Base-by-base conservation (phyloP, 2,329 filamentous ascomycete species). In the Botrytis fabae region DNA sequence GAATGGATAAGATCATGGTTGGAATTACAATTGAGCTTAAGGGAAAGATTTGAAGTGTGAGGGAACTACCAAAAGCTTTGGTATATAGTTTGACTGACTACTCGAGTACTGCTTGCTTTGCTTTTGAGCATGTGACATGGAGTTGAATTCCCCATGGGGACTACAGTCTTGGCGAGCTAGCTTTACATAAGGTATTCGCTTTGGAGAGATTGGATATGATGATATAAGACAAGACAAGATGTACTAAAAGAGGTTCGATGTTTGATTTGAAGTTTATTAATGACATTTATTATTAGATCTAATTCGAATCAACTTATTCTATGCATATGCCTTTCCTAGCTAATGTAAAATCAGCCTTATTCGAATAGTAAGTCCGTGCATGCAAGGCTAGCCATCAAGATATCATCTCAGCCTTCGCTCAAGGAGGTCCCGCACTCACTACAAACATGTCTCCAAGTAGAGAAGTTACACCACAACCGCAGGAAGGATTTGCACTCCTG, bases 401-500 rank as follows among this genome's bases (percentile, higher is more conserved):
- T 38, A 57, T 42, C 48, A 57, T 69, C 65, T 57, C 65, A 69
- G 63, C 63, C 63, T 66, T 66, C 32, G 38, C 44, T 2, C 25
- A 57, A 28, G 28, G 14, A 44, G 12, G 20, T 18, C 22, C 22
- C 63, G 1, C 48, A 44, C 35, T 22, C 48, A 68, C 51, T 59
- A 35, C 35, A 71, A 63, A 38, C 32, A 76, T 75, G 74, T 63
- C 76, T 22, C 74, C 76, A 54, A 74, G 74, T 54, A 75, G 76
- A 68, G 77, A 77, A 40, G 75, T 68, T 22, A 75, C 73, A 22
- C 66, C 70, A 7, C 74, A 75, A 12, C 42, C 64, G 2, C 72
- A 75, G 51, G 72, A 72, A 60, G 76, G 71, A 32, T 81, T 81
- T 71, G 70, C 69, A 75, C 89, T 92, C 77, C 88, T 93, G 78